These are phyloP conservation scores for Aspergillus sp. DNA, from an alignment of 2,329 filamentous ascomycete species.

Conservation along the genomic window DNA sequence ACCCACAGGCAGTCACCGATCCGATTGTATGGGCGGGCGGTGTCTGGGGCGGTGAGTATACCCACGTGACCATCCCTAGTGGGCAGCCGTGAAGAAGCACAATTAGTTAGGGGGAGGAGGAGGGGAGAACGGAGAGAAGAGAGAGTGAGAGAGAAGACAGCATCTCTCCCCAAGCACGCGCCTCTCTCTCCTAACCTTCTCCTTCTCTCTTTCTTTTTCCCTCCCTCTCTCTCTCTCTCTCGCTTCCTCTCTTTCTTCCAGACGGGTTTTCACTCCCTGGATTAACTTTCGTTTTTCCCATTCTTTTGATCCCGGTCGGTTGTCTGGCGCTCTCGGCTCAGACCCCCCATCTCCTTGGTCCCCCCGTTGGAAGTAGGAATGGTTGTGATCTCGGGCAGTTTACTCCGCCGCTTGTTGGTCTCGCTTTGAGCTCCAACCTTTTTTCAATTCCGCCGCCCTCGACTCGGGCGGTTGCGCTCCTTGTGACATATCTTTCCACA, in stretches of 20 bases:
- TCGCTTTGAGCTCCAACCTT: constrained; percentile 30
- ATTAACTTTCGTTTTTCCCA: neutral
- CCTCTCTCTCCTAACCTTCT: constrained; percentile 12
- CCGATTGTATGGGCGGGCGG: constrained; percentile 9
- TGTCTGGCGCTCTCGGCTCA: constrained; percentile 1
- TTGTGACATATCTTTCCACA: neutral
- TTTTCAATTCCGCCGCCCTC: constrained; percentile 18
- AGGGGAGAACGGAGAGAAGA: too few species aligned
- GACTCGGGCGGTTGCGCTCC: constrained; percentile 15
- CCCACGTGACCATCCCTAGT: constrained; percentile 23
- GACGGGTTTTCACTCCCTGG: neutral
- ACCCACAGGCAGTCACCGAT: too few species aligned
- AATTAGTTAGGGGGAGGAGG: constrained; percentile 18
- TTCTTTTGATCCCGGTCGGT: neutral
- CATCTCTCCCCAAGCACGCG: constrained; percentile 23
- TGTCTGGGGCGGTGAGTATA: constrained; percentile 14
- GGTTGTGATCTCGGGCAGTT: constrained; percentile 30
- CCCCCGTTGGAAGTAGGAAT: constrained; percentile 25
- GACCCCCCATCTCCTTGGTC: constrained; percentile 1
- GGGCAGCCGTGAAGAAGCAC: constrained; percentile 18
- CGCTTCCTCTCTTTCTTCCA: neutral
- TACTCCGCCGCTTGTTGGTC: constrained; percentile 37
- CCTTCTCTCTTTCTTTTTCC: neutral
- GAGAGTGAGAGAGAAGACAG: constrained; percentile 11
- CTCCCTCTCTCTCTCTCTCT: neutral